Base-by-base conservation (phyloP, 2,329 filamentous ascomycete genomes). In the Lachnum nothofagi region DNA sequence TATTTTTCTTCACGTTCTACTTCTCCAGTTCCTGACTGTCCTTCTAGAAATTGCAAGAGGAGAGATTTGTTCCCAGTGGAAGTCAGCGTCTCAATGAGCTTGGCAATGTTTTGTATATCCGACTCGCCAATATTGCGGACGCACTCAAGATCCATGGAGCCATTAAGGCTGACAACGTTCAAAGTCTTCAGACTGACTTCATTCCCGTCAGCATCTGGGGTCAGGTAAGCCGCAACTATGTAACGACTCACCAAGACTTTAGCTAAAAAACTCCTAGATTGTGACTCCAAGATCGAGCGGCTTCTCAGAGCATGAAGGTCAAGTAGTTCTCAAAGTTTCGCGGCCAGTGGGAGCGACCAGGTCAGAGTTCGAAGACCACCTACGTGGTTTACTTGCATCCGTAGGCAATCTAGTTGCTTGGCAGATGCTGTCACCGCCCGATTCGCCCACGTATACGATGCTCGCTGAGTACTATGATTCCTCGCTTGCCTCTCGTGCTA, bases 391-490 rank as follows among this genome's bases (percentile, higher is more conserved):
- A 12, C 63, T 83, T 3, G 66, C 70, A 14, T 58, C 61, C 0
- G 71, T 79, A 43, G 79, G 78, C 0, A 70, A 74, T 9, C 60
- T 83, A 0, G 78, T 76, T 54, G 76, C 78, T 0, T 73, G 79
- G 55, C 68, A 76, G 42, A 68, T 68, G 25, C 63, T 70, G 10
- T 58, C 65, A 12, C 68, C 66, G 10, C 12, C 5, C 10, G 34
- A 20, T 9, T 5, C 17, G 10, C n/a, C 3, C n/a, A 17, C 19
- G 17, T 37, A 37, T 20, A 37, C 34, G 45, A 73, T 75, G 6
- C 63, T 78, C 40, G 72, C 73, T 2, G 78, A 82, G 56, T 82
- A 75, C 49, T 73, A 71, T 44, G 76, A 81, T 51, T 66, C 70
- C 19, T 68, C 71, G 2, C 63, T 71, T 44, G 74, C 75, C 8